Base-by-base conservation (phyloP, 169 alveolate genomes). In the Babesia ovis region DNA sequence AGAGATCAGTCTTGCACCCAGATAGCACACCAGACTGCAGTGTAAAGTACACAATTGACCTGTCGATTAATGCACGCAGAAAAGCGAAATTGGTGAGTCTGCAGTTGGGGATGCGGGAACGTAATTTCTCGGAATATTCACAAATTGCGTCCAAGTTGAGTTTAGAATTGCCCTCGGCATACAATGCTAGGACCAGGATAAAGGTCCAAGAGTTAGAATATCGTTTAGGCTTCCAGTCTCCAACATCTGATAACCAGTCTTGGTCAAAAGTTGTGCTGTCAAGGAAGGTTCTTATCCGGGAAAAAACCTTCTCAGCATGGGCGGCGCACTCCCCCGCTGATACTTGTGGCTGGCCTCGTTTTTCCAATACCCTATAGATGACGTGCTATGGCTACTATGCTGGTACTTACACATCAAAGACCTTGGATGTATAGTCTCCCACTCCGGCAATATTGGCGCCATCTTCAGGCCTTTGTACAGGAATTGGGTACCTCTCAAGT, bases 381-480 rank as follows among this genome's bases (percentile, higher is more conserved):
- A 2, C 3, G 22, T 48, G 23, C n/a, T 23, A 8, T 2, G 27
- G 20, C 14, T 25, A 14, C 14, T 18, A 14, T 22, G 34, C 4
- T n/a, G 2, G 11, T n/a, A 69, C 71, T 16, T 71, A 79, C 87
- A 32, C 41, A 23, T 69, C 64, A n/a, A 79, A 46, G 39, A 14
- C 41, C 35, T 46, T 69, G 51, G 55, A 22, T 23, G 68, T 54
- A 20, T 51, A 45, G n/a, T 42, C 72, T 5, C 93, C 93, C 22
- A 88, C 85, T 35, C 93, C 93, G 27, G 85, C 75, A 43, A 88
- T 41, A 50, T 39, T 80, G 56, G 37, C 58, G 8, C 88, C 89
- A 31, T 84, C 91, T 3, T 68, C 69, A 31, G 79, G 22, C 64
- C 51, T 62, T 27, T 58, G 50, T 45, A 88, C 77, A 23, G 93